Evolutionary conservation across 768 basidiomycete genomes (phyloP).

Genomic region (Russula lepida): DNA sequence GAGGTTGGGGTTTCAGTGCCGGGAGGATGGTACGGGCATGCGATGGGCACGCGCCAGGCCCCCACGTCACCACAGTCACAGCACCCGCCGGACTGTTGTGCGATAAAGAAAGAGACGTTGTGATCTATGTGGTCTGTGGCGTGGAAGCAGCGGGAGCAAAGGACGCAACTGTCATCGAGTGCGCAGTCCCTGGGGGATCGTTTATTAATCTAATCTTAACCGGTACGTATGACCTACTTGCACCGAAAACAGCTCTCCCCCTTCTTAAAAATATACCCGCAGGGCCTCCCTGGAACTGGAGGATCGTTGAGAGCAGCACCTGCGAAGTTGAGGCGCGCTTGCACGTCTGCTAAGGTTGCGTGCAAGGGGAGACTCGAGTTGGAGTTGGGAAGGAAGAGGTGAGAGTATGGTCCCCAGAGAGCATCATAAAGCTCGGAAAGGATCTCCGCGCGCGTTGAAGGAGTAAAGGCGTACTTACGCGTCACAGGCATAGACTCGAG

Average conservation of each 20-base stretch:
- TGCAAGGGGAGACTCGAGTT: slow-evolving; percentile 55
- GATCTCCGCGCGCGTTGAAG: slow-evolving; percentile 68
- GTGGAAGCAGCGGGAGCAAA: slow-evolving; percentile 87
- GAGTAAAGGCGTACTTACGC: slow-evolving; percentile 68
- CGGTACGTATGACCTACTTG: slow-evolving; percentile 53
- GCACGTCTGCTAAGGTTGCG: slow-evolving; percentile 60
- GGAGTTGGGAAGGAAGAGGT: slow-evolving; percentile 62
- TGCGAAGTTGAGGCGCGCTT: slow-evolving; percentile 46
- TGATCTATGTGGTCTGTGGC: slow-evolving; percentile 80
- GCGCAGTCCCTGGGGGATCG: slow-evolving; percentile 67
- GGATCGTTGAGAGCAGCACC: slow-evolving; percentile 55
- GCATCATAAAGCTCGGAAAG: slow-evolving; percentile 74
- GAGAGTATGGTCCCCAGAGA: slow-evolving; percentile 71
- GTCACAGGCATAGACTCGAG: slow-evolving; percentile 78
- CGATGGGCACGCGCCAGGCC: slow-evolving; percentile 65
- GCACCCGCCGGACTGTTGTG: slow-evolving; percentile 84
- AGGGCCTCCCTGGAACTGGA: slow-evolving; percentile 60
- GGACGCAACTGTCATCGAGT: slow-evolving; percentile 79
- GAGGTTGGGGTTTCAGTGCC: slow-evolving; percentile 25
- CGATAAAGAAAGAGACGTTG: slow-evolving; percentile 89
- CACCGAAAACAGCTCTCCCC: slow-evolving; percentile 91
- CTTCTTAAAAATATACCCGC: slow-evolving; percentile 80
- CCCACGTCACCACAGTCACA: slow-evolving; percentile 94
- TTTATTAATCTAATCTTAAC: not conserved
- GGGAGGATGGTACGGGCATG: slow-evolving; percentile 72